phyloP scores from a whole-genome alignment of 2,329 filamentous ascomycete species.

The Colletotrichum orchidophilum region DNA sequence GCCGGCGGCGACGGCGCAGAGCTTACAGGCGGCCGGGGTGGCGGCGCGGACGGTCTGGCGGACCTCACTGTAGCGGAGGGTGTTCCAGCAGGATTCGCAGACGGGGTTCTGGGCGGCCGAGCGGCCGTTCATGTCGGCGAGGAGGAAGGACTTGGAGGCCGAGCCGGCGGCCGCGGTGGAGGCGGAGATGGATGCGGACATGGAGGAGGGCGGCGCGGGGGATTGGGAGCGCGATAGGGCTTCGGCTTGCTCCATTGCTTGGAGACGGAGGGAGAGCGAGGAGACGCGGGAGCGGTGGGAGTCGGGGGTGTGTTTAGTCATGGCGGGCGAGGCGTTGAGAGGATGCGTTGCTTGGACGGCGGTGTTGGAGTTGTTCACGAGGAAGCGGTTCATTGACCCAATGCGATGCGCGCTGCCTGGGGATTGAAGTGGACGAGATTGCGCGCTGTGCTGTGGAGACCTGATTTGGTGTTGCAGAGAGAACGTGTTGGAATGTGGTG shows the following conservation, averaged over 20 bases:
- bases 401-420: background rate
- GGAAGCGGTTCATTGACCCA: constrained; percentile 15
- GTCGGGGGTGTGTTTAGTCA: constrained; percentile 57
- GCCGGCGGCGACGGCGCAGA: constrained; percentile 50
- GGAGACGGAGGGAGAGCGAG: constrained; percentile 55
- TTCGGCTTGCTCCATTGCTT: constrained; percentile 41
- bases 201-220: constrained; percentile 37
- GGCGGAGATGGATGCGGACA: constrained; percentile 40
- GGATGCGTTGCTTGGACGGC: background rate
- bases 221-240: constrained; percentile 29
- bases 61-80: constrained; percentile 32
- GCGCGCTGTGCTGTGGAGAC: background rate
- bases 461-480: background rate
- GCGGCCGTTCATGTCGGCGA: constrained; percentile 51
- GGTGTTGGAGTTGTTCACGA: background rate
- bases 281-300: constrained; percentile 55
- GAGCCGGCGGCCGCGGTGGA: background rate
- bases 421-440: background rate
- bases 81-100: constrained; percentile 34
- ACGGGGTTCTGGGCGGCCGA: constrained; percentile 42
- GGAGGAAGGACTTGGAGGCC: constrained; percentile 55
- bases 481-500: no score
- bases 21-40: constrained; percentile 42
- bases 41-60: constrained; percentile 22
- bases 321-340: constrained; percentile 36